Evolutionary conservation across 2,329 filamentous ascomycete species (phyloP).

Genomic region (Curvularia verruculosa): DNA sequence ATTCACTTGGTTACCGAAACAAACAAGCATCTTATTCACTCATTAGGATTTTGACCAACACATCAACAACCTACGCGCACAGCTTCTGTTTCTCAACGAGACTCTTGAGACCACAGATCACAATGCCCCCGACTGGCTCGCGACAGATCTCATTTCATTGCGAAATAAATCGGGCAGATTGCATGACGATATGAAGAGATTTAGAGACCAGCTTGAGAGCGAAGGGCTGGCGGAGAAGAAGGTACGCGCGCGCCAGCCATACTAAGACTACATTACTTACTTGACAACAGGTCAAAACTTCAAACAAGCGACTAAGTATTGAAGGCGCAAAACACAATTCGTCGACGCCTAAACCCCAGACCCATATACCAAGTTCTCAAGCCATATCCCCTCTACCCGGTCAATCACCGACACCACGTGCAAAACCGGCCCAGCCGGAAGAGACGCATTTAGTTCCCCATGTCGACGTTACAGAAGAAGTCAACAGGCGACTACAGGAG

Average conservation of each 20-base stretch:
- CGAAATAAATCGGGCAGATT: constrained; percentile 42
- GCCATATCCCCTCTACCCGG: constrained; percentile 24
- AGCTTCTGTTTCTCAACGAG: constrained; percentile 39
- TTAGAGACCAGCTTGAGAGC: constrained; percentile 37
- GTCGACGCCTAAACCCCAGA: constrained; percentile 6
- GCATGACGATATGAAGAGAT: constrained; percentile 44
- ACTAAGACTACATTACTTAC: constrained; percentile 10
- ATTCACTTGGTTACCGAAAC: constrained; percentile 9
- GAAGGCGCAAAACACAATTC: constrained; percentile 26
- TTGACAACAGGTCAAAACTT: constrained; percentile 19
- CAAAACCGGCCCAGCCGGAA: constrained; percentile 20
- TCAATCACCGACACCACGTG: constrained; percentile 22
- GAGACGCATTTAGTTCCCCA: constrained; percentile 33
- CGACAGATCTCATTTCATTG: constrained; percentile 42
- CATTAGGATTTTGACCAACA: constrained; percentile 42
- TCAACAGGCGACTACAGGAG: constrained; percentile 39
- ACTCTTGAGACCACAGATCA: constrained; percentile 44
- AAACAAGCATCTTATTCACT: constrained; percentile 20
- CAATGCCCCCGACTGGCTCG: constrained; percentile 46
- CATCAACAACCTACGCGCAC: constrained; percentile 38
- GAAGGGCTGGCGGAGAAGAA: constrained; percentile 36
- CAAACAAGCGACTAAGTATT: constrained; percentile 40
- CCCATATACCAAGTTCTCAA: constrained; percentile 15
- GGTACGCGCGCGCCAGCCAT: constrained; percentile 14
- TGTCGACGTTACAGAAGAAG: constrained; percentile 44